Conservation (phyloP, 176 grass and related monocot species). For the Secale cereale region DNA sequence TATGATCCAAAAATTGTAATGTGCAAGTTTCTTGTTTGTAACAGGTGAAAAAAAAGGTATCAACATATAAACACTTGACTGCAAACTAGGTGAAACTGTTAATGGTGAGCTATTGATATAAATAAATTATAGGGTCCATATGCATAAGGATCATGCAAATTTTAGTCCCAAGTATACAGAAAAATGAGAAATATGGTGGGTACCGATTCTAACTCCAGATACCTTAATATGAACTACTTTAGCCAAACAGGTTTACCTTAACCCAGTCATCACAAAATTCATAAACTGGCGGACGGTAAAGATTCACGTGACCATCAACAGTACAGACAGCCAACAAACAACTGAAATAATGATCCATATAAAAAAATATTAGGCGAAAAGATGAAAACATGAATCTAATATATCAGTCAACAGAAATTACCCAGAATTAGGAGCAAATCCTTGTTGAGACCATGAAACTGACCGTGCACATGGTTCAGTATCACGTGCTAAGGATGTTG, state of each 20-base stretch:
- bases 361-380: neutral
- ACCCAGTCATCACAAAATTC: conserved; percentile 84
- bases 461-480: conserved; percentile 60
- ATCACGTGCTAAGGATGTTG: conserved; percentile 66
- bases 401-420: conserved; percentile 20
- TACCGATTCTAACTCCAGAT: neutral
- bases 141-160: neutral
- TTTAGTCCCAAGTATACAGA: conserved; percentile 8
- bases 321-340: conserved; percentile 85
- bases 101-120: conserved; percentile 4
- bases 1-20: neutral
- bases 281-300: conserved; percentile 63
- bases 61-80: neutral
- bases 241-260: conserved; percentile 44
- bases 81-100: neutral
- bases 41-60: conserved; percentile 5
- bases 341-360: conserved; percentile 34
- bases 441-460: conserved; percentile 82
- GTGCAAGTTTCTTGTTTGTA: conserved; percentile 11
- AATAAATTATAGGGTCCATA: neutral
- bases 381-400: neutral
- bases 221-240: neutral
- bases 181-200: conserved; percentile 6
- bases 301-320: conserved; percentile 61
- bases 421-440: conserved; percentile 80